Base-by-base conservation (phyloP, 441 rosid species). In the Mallotus repandus region DNA sequence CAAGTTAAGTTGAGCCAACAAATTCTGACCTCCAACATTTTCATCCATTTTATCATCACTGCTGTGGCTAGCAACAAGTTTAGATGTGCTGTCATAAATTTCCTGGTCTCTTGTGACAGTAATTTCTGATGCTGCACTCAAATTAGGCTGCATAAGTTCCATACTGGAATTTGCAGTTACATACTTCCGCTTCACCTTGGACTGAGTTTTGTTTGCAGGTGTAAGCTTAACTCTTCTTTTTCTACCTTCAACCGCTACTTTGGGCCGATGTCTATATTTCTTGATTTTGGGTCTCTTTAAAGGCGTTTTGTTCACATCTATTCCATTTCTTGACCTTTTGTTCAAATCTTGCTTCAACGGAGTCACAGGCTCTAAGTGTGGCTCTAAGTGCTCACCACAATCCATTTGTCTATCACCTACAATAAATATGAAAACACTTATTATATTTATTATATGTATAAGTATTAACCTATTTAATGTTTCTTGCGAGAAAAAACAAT, bases 191-290 rank as follows among this genome's bases (percentile, higher is more conserved):
- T 32, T 71, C 32, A 13, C 58, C 14, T 13, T 9, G 22, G 11
- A 11, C 9, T 53, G 61, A 21, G n/a, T 21, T 53, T 38, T 63
- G 5, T 38, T 21, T 14, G n/a, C n/a, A n/a, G n/a, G n/a, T n/a
- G n/a, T n/a, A n/a, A 12, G 63, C 22, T 41, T 63, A 0, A 16
- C 16, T 62, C 13, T 45, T 63, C 41, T 38, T 72, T 25, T 72
- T 19, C 19, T 64, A 62, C 61, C 68, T 52, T 53, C 52, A n/a
- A 18, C 61, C 0, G 38, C 75, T 38, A 72, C 59, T 64, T 72
- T 72, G 1, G 75, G 68, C 68, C 75, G 63, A 53, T 72, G 59
- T 63, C 62, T 72, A 11, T 15, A 49, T 41, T 72, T 72, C 69
- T 63, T 72, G 16, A 10, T 38, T 25, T 70, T 70, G 19, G 46